Conservation (phyloP, 192 early-diverging fungal species). For the Coemansia sp. region DNA sequence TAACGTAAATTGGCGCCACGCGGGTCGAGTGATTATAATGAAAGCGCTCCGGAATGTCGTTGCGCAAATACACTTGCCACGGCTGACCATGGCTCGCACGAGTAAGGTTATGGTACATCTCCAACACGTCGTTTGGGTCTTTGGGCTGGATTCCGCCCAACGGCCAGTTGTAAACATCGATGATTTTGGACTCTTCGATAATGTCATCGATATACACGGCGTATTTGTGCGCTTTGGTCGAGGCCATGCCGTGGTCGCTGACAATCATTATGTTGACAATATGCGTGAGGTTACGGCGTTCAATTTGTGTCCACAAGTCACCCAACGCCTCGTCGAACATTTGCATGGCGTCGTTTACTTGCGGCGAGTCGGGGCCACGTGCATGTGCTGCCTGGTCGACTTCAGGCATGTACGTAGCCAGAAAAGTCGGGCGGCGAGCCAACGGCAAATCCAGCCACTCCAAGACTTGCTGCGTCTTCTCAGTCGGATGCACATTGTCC, state of each 20-base stretch:
- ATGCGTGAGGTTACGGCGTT: constrained; percentile 56
- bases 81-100: constrained; percentile 48
- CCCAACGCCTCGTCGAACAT: constrained; percentile 62
- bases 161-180: constrained; percentile 59
- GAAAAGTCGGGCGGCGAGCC: constrained; percentile 65
- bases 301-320: constrained; percentile 58
- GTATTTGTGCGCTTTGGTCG: constrained; percentile 40
- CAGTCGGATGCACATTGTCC: constrained; percentile 35
- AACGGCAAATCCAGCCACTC: constrained; percentile 78
- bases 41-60: constrained; percentile 68
- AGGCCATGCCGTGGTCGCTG: constrained; percentile 89
- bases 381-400: constrained; percentile 77
- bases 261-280: constrained; percentile 66
- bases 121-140: constrained; percentile 32
- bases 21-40: constrained; percentile 68
- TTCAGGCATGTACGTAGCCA: constrained; percentile 77
- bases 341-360: constrained; percentile 59
- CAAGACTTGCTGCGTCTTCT: constrained; percentile 61
- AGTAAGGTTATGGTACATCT: constrained; percentile 57
- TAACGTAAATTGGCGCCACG: constrained; percentile 69
- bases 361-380: constrained; percentile 62
- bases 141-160: constrained; percentile 64
- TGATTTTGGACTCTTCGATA: constrained; percentile 57
- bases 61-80: constrained; percentile 64
- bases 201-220: constrained; percentile 76